Percentiles rank a stretch among this genome's conserved stretches.
Evolutionary conservation across 2,329 filamentous ascomycete genomes (phyloP).

Genomic region (Annulohypoxylon truncatum): DNA sequence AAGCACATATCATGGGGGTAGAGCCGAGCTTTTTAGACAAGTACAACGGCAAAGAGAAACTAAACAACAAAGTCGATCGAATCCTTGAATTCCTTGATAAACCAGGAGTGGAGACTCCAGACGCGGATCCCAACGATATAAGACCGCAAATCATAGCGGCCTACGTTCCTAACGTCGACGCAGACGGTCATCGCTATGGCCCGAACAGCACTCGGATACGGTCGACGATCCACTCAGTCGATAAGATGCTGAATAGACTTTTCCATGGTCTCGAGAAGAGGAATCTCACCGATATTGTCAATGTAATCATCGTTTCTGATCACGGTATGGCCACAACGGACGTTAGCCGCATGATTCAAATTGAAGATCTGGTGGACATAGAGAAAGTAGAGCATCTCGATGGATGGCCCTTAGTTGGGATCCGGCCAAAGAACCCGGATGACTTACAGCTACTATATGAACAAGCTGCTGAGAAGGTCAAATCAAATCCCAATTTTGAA

Average conservation of each 20-base stretch:
- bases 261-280: constrained; percentile 81
- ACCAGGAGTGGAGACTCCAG: constrained; percentile 74
- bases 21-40: constrained; percentile 86
- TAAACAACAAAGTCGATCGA: constrained; percentile 80
- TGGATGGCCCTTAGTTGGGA: constrained; percentile 92
- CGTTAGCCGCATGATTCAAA: constrained; percentile 80
- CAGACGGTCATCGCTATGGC: constrained; percentile 86
- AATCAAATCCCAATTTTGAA: constrained; percentile 77
- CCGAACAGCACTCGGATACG: constrained; percentile 95
- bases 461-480: constrained; percentile 65
- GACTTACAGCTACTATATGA: constrained; percentile 77
- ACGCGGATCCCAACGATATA: constrained; percentile 61
- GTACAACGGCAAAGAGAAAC: constrained; percentile 80
- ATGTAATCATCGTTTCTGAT: constrained; percentile 95
- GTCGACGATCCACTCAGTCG: constrained; percentile 80
- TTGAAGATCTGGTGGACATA: constrained; percentile 88
- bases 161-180: constrained; percentile 93
- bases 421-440: constrained; percentile 78
- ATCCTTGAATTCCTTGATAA: constrained; percentile 87
- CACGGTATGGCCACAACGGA: constrained; percentile 98
- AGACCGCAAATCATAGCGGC: constrained; percentile 92
- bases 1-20: constrained; percentile 81
- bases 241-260: constrained; percentile 82
- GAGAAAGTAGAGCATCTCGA: constrained; percentile 84
- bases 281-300: constrained; percentile 90